Conservation (phyloP, 2,329 filamentous ascomycete genomes). For the Colletotrichum orbiculare region DNA sequence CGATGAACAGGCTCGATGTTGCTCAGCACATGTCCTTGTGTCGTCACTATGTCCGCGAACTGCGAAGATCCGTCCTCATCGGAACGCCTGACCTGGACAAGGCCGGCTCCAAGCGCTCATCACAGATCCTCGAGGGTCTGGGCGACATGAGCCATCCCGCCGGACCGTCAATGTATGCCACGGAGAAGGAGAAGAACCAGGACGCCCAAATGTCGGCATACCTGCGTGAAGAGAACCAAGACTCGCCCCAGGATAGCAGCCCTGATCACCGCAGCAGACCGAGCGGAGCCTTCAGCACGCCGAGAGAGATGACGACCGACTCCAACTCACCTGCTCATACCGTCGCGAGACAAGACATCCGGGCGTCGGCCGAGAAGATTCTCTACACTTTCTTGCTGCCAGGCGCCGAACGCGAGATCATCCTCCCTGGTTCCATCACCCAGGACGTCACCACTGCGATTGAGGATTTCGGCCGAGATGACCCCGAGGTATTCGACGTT, state of each 20-base stretch:
- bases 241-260: conserved; percentile 64
- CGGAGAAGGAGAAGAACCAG: conserved; percentile 79
- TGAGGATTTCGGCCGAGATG: conserved; percentile 90
- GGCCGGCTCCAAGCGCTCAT: conserved; percentile 84
- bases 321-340: conserved; percentile 86
- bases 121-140: conserved; percentile 78
- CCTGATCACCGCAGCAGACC: conserved; percentile 56
- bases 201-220: conserved; percentile 94
- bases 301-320: conserved; percentile 73
- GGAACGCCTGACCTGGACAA: conserved; percentile 92
- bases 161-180: conserved; percentile 71
- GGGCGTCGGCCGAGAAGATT: conserved; percentile 95
- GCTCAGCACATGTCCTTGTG: conserved; percentile 98
- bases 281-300: conserved; percentile 69
- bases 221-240: conserved; percentile 74
- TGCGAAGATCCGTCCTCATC: conserved; percentile 91
- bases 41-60: conserved; percentile 94
- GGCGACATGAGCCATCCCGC: conserved; percentile 73
- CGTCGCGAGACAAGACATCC: conserved; percentile 89
- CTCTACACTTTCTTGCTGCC: conserved; percentile 97
- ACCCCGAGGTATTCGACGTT: conserved; percentile 96
- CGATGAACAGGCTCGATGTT: conserved; percentile 85
- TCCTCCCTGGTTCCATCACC: conserved; percentile 87
- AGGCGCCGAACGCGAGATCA: conserved; percentile 96
- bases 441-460: conserved; percentile 87